These are phyloP conservation scores for Cinnamomum micranthum DNA, from an alignment of 164 flowering plant genomes.

Conservation along the genomic window DNA sequence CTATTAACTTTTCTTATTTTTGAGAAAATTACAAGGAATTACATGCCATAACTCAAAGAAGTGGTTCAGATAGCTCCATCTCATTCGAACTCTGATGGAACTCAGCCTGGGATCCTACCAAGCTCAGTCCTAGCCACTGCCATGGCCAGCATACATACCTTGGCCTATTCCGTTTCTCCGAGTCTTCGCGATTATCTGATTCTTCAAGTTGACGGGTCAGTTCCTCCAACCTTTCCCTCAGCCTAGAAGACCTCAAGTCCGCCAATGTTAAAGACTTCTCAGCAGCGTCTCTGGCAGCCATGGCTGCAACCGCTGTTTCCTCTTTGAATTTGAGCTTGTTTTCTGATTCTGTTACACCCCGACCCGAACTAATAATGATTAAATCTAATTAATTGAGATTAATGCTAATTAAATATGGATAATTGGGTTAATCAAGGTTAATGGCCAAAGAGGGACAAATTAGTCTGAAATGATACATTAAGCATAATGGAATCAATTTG, in stretches of 20 bases:
- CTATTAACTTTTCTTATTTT: neutral
- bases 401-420: too few relatives aligned
- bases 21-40: neutral
- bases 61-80: constrained; percentile 97
- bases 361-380: too few relatives aligned
- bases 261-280: constrained; percentile 83
- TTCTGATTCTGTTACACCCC: too few relatives aligned
- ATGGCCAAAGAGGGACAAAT: too few relatives aligned
- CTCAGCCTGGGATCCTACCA: constrained; percentile 50
- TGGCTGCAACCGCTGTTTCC: constrained; percentile 92
- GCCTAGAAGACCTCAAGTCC: constrained; percentile 71
- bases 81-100: constrained; percentile 64
- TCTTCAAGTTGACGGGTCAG: constrained; percentile 80
- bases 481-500: too few relatives aligned
- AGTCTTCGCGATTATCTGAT: constrained; percentile 51
- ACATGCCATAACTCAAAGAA: constrained; percentile 37
- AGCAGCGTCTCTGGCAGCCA: constrained; percentile 95
- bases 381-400: too few relatives aligned
- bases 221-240: constrained; percentile 85
- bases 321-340: constrained; percentile 89
- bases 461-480: too few relatives aligned
- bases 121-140: constrained; percentile 87
- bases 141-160: constrained; percentile 97
- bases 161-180: constrained; percentile 30
- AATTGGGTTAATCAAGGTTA: too few relatives aligned